Percentiles rank a stretch among this genome's conserved stretches.
Conservation (phyloP, 2,329 filamentous ascomycete genomes). For the Arthroderma sp. region DNA sequence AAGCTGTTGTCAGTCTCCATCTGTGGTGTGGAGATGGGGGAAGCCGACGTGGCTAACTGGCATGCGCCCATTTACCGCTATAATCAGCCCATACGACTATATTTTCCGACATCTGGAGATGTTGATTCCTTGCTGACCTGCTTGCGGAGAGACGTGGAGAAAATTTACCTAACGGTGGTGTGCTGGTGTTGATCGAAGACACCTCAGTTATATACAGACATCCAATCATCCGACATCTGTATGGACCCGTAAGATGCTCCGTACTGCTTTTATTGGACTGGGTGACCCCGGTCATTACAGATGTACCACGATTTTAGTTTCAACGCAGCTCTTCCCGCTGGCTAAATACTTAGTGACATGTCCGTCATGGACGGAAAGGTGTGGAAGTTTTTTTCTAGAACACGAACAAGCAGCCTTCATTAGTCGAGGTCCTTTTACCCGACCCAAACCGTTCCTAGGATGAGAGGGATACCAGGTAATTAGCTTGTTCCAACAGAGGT, state of each 20-base stretch:
- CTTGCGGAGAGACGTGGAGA: constrained; percentile 2
- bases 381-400: constrained; percentile 4
- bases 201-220: neutral
- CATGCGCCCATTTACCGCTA: neutral
- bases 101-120: neutral
- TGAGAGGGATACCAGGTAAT: neutral
- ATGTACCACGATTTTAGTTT: neutral
- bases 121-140: neutral
- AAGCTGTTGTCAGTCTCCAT: neutral
- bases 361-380: neutral
- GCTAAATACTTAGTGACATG: neutral
- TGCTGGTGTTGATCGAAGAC: neutral
- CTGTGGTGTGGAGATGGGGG: neutral
- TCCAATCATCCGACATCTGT: neutral
- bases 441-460: neutral
- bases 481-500: neutral
- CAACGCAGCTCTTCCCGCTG: neutral
- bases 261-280: neutral
- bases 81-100: neutral
- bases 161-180: neutral
- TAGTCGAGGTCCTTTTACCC: neutral
- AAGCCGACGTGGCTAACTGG: neutral
- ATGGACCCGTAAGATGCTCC: neutral
- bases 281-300: neutral
- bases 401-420: neutral